Percentiles rank a stretch among this genome's conserved stretches.
Evolutionary conservation across 2,329 filamentous ascomycete genomes (phyloP).

Genomic region (Claviceps cyperi): DNA sequence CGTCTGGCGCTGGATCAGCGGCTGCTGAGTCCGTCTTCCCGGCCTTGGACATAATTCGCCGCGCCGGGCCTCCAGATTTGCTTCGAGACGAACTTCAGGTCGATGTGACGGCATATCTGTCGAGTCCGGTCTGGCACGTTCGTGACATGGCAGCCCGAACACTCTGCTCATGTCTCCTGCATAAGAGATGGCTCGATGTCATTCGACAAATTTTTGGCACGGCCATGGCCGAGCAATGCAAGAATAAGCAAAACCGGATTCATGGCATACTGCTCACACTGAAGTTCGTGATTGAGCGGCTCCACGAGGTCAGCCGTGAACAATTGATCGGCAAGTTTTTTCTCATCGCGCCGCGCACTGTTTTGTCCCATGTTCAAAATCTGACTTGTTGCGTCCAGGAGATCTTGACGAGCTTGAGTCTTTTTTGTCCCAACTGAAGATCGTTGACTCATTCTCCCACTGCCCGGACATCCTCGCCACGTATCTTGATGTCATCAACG

Average conservation of each 20-base stretch:
- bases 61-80: slow-evolving; percentile 49
- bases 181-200: slow-evolving; percentile 31
- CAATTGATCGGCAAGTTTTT: slow-evolving; percentile 26
- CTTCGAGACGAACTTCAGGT: slow-evolving; percentile 39
- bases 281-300: slow-evolving; percentile 41
- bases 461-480: slow-evolving; percentile 30
- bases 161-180: slow-evolving; percentile 46
- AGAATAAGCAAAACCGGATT: slow-evolving; percentile 32
- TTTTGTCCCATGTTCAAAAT: neutral
- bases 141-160: slow-evolving; percentile 68
- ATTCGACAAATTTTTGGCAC: slow-evolving; percentile 24
- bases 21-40: slow-evolving; percentile 58
- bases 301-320: slow-evolving; percentile 30
- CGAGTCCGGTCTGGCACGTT: slow-evolving; percentile 64
- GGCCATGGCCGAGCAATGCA: slow-evolving; percentile 12
- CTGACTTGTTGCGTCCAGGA: slow-evolving; percentile 11
- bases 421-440: slow-evolving; percentile 16
- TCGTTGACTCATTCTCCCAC: slow-evolving; percentile 11
- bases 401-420: slow-evolving; percentile 16
- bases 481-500: slow-evolving; percentile 32
- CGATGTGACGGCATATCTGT: slow-evolving; percentile 47
- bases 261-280: slow-evolving; percentile 45
- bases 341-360: no score
- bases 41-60: slow-evolving; percentile 65
- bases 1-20: slow-evolving; percentile 19